These are phyloP conservation scores for Aspergillus steynii DNA, from an alignment of 495 filamentous ascomycete genomes.

Conservation along the genomic window DNA sequence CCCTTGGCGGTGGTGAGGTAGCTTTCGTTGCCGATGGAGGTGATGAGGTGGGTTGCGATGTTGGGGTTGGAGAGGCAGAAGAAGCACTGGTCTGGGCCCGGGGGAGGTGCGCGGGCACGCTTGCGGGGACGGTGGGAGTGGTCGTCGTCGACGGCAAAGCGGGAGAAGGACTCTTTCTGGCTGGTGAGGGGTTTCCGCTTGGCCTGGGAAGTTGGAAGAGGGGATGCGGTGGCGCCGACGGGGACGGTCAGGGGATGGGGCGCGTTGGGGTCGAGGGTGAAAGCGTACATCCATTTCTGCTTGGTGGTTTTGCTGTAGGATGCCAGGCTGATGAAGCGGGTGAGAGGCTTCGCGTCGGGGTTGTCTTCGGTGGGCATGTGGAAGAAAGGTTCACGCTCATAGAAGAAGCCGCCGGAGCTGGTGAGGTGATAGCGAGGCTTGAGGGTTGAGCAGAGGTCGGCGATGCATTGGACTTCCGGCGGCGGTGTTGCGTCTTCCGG, in stretches of 20 bases:
- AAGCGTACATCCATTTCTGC: slow-evolving; percentile 89
- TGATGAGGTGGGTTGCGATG: slow-evolving; percentile 82
- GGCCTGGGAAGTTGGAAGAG: slow-evolving; percentile 52
- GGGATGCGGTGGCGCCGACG: slow-evolving; percentile 67
- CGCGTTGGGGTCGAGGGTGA: slow-evolving; percentile 67
- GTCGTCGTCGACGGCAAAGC: slow-evolving; percentile 53
- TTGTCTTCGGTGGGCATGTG: slow-evolving; percentile 58
- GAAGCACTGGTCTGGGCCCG: slow-evolving; percentile 80
- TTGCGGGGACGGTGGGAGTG: slow-evolving; percentile 49
- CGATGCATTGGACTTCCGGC: slow-evolving; percentile 55
- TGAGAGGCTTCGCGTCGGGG: slow-evolving; percentile 58
- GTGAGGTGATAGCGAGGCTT: slow-evolving; percentile 91
- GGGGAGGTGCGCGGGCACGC: slow-evolving; percentile 57
- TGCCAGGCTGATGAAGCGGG: slow-evolving; percentile 86
- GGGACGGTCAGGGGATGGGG: slow-evolving; percentile 60
- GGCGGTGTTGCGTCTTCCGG: slow-evolving; percentile 42
- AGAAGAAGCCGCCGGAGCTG: slow-evolving; percentile 66
- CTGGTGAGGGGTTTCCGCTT: slow-evolving; percentile 61
- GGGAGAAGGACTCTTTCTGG: slow-evolving; percentile 55
- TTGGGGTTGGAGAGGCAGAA: slow-evolving; percentile 89
- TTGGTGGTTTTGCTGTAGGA: slow-evolving; percentile 69
- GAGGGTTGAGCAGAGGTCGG: slow-evolving; percentile 72
- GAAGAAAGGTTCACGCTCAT: slow-evolving; percentile 91
- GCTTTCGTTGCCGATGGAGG: slow-evolving; percentile 76
- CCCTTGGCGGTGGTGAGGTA: slow-evolving; percentile 94